Conservation (phyloP, 2,329 filamentous ascomycete species). For the Colletotrichum eleusines region DNA sequence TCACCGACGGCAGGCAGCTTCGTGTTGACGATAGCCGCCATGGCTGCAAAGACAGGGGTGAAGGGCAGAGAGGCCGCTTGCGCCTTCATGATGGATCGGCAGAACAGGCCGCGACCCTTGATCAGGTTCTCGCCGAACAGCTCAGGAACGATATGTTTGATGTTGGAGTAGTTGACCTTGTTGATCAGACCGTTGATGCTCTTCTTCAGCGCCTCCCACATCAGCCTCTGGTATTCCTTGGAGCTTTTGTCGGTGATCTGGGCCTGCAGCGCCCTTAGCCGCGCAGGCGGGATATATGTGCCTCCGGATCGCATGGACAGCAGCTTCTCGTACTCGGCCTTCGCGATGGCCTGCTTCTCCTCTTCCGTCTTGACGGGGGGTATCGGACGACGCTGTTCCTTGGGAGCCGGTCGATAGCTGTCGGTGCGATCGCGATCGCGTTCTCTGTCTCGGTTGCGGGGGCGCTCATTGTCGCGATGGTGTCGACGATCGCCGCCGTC, state of each 20-base stretch:
- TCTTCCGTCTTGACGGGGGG: conserved; percentile 72
- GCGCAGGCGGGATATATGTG: conserved; percentile 94
- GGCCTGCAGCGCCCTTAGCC: conserved; percentile 90
- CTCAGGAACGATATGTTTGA: conserved; percentile 97
- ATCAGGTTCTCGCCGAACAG: conserved; percentile 95
- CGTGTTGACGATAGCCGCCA: conserved; percentile 97
- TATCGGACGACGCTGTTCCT: conserved; percentile 50
- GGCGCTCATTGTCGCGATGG: conserved; percentile 45
- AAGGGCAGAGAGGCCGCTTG: conserved; percentile 96
- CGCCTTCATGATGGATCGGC: conserved; percentile 97
- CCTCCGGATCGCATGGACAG: conserved; percentile 93
- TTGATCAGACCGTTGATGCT: conserved; percentile 99
- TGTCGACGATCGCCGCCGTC: conserved; percentile 63
- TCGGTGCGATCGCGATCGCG: conserved; percentile 59
- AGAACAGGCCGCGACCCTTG: conserved; percentile 91
- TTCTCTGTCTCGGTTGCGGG: conserved; percentile 46
- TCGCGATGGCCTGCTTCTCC: conserved; percentile 87
- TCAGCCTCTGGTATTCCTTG: conserved; percentile 99
- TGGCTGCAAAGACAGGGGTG: conserved; percentile 94
- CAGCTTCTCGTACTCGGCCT: conserved; percentile 94
- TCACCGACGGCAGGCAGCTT: conserved; percentile 96
- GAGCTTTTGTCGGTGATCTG: conserved; percentile 97
- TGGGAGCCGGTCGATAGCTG: conserved; percentile 60
- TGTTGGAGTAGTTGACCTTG: conserved; percentile 98
- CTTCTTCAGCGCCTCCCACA: conserved; percentile 99